Evolutionary conservation across 208 protist genomes (phyloP).

Genomic region (Crithidia fasciculata): DNA sequence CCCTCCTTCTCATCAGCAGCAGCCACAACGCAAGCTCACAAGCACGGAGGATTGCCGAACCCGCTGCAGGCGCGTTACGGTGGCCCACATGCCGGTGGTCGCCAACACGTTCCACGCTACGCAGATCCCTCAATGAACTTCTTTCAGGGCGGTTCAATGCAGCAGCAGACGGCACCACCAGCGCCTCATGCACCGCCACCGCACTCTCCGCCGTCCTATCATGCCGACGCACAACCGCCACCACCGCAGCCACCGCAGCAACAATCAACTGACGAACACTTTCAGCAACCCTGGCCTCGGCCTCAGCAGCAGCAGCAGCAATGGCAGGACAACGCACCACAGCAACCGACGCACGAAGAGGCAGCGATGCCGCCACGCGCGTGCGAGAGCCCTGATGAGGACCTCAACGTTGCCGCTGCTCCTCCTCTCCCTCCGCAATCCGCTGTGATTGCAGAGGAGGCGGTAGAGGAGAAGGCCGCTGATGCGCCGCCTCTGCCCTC

Average conservation of each 20-base stretch:
- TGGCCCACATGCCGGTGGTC: background rate
- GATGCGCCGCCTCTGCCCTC: background rate
- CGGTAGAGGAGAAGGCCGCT: background rate
- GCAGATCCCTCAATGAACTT: slow-evolving; percentile 1
- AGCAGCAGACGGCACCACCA: background rate
- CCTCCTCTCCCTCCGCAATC: no score
- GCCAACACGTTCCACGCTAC: slow-evolving; percentile 3
- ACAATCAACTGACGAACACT: no score
- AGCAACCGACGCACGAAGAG: no score
- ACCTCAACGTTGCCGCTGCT: no score
- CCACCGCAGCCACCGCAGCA: background rate
- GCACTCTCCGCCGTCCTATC: slow-evolving; percentile 4
- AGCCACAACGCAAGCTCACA: background rate
- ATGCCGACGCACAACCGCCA: background rate
- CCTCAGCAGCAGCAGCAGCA: no score
- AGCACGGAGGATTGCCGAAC: slow-evolving; percentile 7
- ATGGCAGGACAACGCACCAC: no score
- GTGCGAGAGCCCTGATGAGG: no score
- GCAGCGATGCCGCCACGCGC: no score
- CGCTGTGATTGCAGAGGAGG: background rate
- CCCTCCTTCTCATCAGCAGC: background rate
- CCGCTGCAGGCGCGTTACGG: background rate
- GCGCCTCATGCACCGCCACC: background rate
- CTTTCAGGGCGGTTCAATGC: background rate
- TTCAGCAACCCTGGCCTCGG: no score